A percentile compares a stretch with the other conserved stretches of the same genome.
phyloP scores from a whole-genome alignment of 768 basidiomycete genomes.

The Coprinopsis strossmayeri region DNA sequence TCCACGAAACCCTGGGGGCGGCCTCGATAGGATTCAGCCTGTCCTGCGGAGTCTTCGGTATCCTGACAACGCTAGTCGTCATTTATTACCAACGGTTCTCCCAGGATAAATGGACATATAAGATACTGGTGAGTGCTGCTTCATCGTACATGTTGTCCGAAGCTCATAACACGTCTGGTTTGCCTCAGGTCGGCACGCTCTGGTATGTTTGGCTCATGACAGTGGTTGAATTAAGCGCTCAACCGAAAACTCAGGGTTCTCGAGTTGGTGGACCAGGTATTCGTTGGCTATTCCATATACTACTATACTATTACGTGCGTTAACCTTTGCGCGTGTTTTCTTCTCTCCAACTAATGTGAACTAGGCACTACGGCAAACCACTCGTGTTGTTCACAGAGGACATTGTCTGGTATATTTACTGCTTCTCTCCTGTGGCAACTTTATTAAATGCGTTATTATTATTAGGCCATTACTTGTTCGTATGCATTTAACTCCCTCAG shows the following conservation, averaged over 20 bases:
- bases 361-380: constrained; percentile 32
- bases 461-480: constrained; percentile 33
- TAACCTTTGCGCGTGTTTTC: no score
- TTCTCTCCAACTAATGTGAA: no score
- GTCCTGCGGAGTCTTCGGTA: constrained; percentile 33
- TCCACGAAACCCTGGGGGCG: constrained; percentile 34
- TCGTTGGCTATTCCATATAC: constrained; percentile 48
- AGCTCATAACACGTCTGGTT: not conserved
- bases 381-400: constrained; percentile 19
- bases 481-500: not conserved
- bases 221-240: not conserved
- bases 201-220: constrained; percentile 16
- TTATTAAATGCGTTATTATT: not conserved
- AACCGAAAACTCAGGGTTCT: constrained; percentile 28
- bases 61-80: constrained; percentile 30
- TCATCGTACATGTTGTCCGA: not conserved
- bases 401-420: constrained; percentile 29
- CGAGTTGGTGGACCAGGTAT: constrained; percentile 40
- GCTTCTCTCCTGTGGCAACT: not conserved
- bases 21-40: constrained; percentile 32
- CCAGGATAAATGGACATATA: no score
- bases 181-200: constrained; percentile 22
- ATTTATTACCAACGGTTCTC: constrained; percentile 33
- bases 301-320: constrained; percentile 49
- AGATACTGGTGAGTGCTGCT: no score